A percentile compares a stretch with the other conserved stretches of the same genome.
These are phyloP conservation scores for Phyllosticta paracitricarpa DNA, from an alignment of 2,329 filamentous ascomycete species.

Conservation along the genomic window DNA sequence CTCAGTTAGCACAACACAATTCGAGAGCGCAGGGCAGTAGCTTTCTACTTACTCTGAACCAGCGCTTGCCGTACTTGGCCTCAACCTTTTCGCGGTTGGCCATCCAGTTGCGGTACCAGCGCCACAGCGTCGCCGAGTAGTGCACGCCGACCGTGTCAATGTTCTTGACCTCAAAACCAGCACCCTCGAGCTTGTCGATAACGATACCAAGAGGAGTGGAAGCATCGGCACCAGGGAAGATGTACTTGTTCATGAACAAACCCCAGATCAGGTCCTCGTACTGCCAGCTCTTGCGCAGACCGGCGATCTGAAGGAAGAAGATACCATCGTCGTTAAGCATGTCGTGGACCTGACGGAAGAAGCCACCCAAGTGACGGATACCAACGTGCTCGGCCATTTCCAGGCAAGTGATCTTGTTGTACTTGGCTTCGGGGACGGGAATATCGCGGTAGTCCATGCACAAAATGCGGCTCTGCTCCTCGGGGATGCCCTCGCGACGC, in stretches of 20 bases:
- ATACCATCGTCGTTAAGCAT: constrained; percentile 96
- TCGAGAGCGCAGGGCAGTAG: constrained; percentile 9
- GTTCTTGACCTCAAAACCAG: constrained; percentile 83
- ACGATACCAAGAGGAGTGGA: constrained; percentile 87
- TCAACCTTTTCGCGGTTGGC: constrained; percentile 85
- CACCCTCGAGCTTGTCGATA: constrained; percentile 72
- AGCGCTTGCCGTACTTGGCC: constrained; percentile 88
- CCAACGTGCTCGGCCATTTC: constrained; percentile 99
- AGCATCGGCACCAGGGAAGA: constrained; percentile 95
- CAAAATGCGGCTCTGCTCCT: constrained; percentile 82
- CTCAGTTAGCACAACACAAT: neutral
- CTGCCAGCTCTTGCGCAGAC: constrained; percentile 90
- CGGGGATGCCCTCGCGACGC: constrained; percentile 67
- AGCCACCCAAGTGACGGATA: constrained; percentile 73
- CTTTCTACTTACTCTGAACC: constrained; percentile 72
- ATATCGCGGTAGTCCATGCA: constrained; percentile 98
- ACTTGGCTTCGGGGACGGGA: constrained; percentile 64
- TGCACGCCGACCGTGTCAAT: constrained; percentile 93
- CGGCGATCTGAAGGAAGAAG: constrained; percentile 93
- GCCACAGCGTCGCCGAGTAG: constrained; percentile 93
- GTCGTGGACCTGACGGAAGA: constrained; percentile 78
- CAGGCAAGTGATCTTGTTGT: constrained; percentile 92
- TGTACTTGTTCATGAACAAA: constrained; percentile 99
- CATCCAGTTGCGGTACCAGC: constrained; percentile 98
- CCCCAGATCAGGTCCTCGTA: constrained; percentile 98